Percentiles rank a stretch among this genome's conserved stretches.
These are phyloP conservation scores for Candida silvicultrix DNA, from an alignment of 805 yeast genomes.

Conservation along the genomic window DNA sequence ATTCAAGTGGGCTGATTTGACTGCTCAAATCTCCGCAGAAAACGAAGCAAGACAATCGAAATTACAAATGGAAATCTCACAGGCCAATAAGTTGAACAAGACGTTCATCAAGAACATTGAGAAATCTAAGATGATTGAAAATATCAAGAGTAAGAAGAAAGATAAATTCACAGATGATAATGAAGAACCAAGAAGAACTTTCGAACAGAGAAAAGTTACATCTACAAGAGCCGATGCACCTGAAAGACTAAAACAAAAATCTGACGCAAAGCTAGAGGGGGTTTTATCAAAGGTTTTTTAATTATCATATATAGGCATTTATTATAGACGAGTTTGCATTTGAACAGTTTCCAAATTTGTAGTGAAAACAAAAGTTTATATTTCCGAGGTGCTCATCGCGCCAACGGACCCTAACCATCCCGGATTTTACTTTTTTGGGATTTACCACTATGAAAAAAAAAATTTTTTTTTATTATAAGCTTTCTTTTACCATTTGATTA, in stretches of 20 bases:
- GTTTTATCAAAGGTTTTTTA: slow-evolving; percentile 26
- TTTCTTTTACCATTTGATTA: background rate
- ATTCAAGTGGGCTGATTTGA: slow-evolving; percentile 92
- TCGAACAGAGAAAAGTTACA: slow-evolving; percentile 64
- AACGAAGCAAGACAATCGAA: slow-evolving; percentile 84
- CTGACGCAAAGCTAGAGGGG: slow-evolving; percentile 31
- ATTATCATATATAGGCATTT: background rate
- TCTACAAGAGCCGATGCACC: slow-evolving; percentile 64
- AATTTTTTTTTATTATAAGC: background rate
- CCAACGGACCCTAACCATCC: background rate
- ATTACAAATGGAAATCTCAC: slow-evolving; percentile 81
- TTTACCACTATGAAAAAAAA: background rate
- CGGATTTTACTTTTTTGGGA: background rate
- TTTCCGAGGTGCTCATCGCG: background rate
- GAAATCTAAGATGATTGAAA: slow-evolving; percentile 70
- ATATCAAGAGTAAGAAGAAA: slow-evolving; percentile 38
- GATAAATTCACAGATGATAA: slow-evolving; percentile 19
- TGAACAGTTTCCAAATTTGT: too few relatives aligned
- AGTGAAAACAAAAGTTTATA: background rate
- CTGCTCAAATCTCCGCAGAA: slow-evolving; percentile 89
- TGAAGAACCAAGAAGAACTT: slow-evolving; percentile 46
- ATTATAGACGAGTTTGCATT: too few relatives aligned
- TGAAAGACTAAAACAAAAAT: slow-evolving; percentile 34
- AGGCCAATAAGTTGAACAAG: slow-evolving; percentile 82
- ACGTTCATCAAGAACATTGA: slow-evolving; percentile 80